Evolutionary conservation across 768 basidiomycete genomes (phyloP), one percentile per base, ranked within the genome.

Genomic region (Termitomyces eurrhizus): DNA sequence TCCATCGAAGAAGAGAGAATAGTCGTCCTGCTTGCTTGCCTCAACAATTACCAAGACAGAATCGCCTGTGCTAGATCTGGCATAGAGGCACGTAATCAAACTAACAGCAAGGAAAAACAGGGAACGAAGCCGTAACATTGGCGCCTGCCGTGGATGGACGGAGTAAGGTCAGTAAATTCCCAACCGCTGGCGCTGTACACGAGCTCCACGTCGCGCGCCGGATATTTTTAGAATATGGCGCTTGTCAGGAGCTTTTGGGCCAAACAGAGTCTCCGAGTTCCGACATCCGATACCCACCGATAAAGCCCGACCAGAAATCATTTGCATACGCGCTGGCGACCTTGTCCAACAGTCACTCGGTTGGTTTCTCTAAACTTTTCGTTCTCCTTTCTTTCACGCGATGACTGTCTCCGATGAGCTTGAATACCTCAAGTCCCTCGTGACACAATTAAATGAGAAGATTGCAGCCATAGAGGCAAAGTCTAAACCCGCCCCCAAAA

Each of bases 391-490:
- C 44, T 45, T 62, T 62, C 51, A 63, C 65, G 70, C 66, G 59
- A 90, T 90, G 89, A 79, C 85, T 66, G 79, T 80, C 14, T 77
- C 82, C 53, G 86, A 88, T 62, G 94, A 98, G 78, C 83, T 99
- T 68, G 92, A 92, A 68, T 94, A 98, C 75, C 89, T 99, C 79
- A 99, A 99, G 78, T 77, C 81, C 45, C 89, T 99, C 68, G 94
- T 97, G 64, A 70, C 80, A 14, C 93, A 98, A 79, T 84, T 99
- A 60, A 90, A 92, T 68, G 87, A 87, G 58, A 98, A 98, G 81
- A 98, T 99, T 70, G 67, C 78, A 58, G 69, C 79, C 41, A 81
- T 98, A 62, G 96, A 98, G 81, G 72, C 76, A 16, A 86, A 84
- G 72, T 78, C 83, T 53, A 90, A 88, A 73, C 69, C 72, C 8